Percentiles rank a stretch among this genome's conserved stretches.
Conservation (phyloP, 208 protist genomes). For the Acanthamoeba lenticulata region DNA sequence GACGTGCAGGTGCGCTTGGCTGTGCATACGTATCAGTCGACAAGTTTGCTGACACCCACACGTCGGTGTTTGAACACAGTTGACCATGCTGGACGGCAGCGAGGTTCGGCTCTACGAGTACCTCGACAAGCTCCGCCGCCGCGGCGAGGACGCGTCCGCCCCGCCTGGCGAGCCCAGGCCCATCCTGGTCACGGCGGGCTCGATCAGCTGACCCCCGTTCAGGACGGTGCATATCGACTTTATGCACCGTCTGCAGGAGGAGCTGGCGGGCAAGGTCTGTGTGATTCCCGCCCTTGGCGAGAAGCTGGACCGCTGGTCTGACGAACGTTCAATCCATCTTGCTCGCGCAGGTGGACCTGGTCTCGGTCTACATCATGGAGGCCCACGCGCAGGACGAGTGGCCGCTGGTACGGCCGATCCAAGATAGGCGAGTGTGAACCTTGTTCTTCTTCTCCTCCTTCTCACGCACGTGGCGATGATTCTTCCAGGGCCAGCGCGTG, state of each 20-base stretch:
- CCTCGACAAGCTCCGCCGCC: no score
- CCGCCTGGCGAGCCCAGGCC: no score
- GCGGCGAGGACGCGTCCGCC: no score
- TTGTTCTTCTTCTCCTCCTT: background rate
- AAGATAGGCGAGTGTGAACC: no score
- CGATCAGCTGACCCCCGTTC: constrained; percentile 45
- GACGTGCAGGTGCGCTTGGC: background rate
- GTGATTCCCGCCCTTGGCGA: background rate
- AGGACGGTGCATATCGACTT: constrained; percentile 45
- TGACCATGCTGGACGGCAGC: background rate
- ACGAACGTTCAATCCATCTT: background rate
- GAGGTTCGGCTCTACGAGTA: background rate
- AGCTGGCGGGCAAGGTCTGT: background rate
- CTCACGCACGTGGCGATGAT: background rate
- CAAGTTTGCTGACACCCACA: background rate
- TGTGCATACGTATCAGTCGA: background rate
- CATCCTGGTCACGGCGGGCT: constrained; percentile 19
- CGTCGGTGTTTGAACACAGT: background rate
- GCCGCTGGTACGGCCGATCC: constrained; percentile 10
- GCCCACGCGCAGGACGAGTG: constrained; percentile 15
- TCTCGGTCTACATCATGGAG: constrained; percentile 3
- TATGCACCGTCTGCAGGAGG: constrained; percentile 38
- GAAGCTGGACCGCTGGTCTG: background rate
- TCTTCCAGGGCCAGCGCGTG: background rate
- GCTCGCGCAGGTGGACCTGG: background rate